phyloP scores from a whole-genome alignment of 768 basidiomycete genomes.

The Serendipita sp. region DNA sequence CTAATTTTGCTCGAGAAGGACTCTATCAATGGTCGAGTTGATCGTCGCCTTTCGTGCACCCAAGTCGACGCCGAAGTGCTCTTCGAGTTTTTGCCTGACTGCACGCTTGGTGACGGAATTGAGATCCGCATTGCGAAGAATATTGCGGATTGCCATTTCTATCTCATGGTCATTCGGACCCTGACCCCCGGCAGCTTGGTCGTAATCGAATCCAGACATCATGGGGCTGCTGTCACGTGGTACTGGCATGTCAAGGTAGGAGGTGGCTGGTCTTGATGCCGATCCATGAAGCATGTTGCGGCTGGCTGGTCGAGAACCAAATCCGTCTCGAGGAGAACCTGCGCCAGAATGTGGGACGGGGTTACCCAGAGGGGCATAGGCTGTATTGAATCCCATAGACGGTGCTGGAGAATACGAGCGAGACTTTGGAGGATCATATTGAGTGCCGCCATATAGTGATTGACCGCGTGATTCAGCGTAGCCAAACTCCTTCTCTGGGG shows the following conservation, averaged over 20 bases:
- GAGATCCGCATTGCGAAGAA: conserved; percentile 66
- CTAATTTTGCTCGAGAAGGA: conserved; percentile 27
- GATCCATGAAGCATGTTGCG: conserved; percentile 12
- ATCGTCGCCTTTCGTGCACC: conserved; percentile 53
- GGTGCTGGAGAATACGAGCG: conserved; percentile 57
- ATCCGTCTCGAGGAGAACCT: conserved; percentile 37
- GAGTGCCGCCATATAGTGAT: conserved; percentile 76
- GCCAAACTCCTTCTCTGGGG: conserved; percentile 49
- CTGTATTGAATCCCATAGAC: conserved; percentile 34
- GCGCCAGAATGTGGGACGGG: conserved; percentile 42
- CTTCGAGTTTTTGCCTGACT: conserved; percentile 70
- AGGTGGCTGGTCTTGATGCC: conserved; percentile 55
- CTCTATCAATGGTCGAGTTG: conserved; percentile 62
- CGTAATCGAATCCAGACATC: conserved; percentile 20
- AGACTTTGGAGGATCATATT: conserved; percentile 49
- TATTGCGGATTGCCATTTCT: conserved; percentile 55
- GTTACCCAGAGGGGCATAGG: conserved; percentile 9
- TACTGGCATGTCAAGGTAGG: conserved; percentile 60
- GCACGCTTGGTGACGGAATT: conserved; percentile 86
- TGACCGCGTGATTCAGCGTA: conserved; percentile 64
- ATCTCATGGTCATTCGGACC: conserved; percentile 53
- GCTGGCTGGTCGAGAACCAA: conserved; percentile 6
- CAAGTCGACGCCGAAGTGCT: conserved; percentile 64
- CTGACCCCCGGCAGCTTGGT: conserved; percentile 7
- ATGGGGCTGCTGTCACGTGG: conserved; percentile 39